phyloP scores from a whole-genome alignment of 2,329 filamentous ascomycete genomes.

The Tolypocladium album region DNA sequence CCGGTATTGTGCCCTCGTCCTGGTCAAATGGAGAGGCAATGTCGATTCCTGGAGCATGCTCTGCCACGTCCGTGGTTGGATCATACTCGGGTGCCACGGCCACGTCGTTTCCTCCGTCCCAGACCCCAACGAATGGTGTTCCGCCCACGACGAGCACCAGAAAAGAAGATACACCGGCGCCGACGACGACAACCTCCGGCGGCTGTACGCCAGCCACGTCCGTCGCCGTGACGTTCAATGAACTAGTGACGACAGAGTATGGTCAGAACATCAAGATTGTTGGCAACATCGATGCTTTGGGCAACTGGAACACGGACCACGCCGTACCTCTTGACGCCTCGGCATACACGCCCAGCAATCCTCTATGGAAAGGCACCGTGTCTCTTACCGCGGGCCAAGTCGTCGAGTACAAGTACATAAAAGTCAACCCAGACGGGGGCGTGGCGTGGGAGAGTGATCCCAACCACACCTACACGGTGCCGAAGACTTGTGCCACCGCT shows the following conservation, averaged over 20 bases:
- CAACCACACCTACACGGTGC: slow-evolving; percentile 28
- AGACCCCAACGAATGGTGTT: slow-evolving; percentile 29
- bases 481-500: slow-evolving; percentile 17
- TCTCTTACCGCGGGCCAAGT: slow-evolving; percentile 41
- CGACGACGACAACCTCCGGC: slow-evolving; percentile 14
- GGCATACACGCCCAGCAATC: slow-evolving; percentile 47
- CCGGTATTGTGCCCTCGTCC: slow-evolving; percentile 41
- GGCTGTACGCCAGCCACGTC: slow-evolving; percentile 28
- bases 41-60: slow-evolving; percentile 38
- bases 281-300: slow-evolving; percentile 48
- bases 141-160: slow-evolving; percentile 8
- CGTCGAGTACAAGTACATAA: slow-evolving; percentile 61
- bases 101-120: slow-evolving; percentile 36
- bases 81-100: slow-evolving; percentile 39
- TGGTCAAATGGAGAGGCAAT: slow-evolving; percentile 40
- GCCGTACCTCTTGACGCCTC: slow-evolving; percentile 47
- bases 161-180: slow-evolving; percentile 5
- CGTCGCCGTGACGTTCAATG: slow-evolving; percentile 53
- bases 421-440: slow-evolving; percentile 40
- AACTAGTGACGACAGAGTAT: slow-evolving; percentile 41
- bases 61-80: slow-evolving; percentile 32
- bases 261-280: slow-evolving; percentile 58
- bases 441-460: slow-evolving; percentile 56
- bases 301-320: slow-evolving; percentile 46
- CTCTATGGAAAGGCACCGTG: slow-evolving; percentile 50